Evolutionary conservation across 1,139 yeast species (phyloP).

Genomic region (Meyerozyma sp.): DNA sequence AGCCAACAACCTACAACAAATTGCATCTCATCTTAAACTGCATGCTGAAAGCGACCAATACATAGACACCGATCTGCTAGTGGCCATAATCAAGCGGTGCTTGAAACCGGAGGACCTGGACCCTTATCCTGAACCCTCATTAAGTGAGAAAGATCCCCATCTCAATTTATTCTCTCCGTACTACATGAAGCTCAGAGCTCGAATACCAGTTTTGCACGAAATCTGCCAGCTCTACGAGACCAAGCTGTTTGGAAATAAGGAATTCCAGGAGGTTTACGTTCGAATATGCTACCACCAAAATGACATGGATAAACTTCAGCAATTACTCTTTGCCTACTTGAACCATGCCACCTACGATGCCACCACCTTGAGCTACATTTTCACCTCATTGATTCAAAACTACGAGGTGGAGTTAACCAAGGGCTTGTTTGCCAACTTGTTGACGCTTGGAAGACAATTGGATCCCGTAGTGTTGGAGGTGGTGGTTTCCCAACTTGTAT

Average conservation of each 20-base stretch:
- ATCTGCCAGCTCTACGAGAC: conserved; percentile 15
- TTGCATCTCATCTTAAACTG: background rate
- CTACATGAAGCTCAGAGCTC: conserved; percentile 11
- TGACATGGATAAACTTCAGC: conserved; percentile 18
- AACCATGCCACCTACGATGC: conserved; percentile 15
- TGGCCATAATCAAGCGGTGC: conserved; percentile 8
- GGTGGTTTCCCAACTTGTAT: conserved; percentile 20
- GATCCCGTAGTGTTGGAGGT: conserved; percentile 24
- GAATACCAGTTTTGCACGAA: conserved; percentile 16
- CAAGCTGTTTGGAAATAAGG: conserved; percentile 6
- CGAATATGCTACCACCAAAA: conserved; percentile 32
- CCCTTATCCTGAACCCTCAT: conserved; percentile 13
- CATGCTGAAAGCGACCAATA: background rate
- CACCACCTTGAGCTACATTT: conserved; percentile 22
- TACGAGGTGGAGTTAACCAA: conserved; percentile 31
- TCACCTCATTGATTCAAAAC: conserved; percentile 25
- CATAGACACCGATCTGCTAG: conserved; percentile 9
- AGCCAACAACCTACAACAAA: background rate
- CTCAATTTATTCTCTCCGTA: conserved; percentile 10
- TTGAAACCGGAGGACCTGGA: background rate
- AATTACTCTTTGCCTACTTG: conserved; percentile 16
- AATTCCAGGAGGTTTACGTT: conserved; percentile 20
- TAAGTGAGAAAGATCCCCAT: conserved; percentile 8
- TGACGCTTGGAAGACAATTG: conserved; percentile 15
- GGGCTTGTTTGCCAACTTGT: conserved; percentile 16